Percentiles rank a stretch among this genome's conserved stretches.
Evolutionary conservation across 805 yeast species (phyloP).

Genomic region (Nakazawaea populi): DNA sequence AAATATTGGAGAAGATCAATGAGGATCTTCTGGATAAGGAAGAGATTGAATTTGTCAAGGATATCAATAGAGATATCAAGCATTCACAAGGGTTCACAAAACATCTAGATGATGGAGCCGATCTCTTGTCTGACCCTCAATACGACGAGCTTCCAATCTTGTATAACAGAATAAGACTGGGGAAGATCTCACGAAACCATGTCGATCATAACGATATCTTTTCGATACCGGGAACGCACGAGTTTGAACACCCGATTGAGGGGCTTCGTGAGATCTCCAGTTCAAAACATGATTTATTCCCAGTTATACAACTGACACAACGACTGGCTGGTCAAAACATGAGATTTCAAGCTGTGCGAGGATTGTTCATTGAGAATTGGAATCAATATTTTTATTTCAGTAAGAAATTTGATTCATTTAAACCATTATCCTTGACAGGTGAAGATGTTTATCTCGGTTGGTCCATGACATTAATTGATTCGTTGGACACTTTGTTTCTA

Average conservation of each 20-base stretch:
- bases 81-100: constrained; percentile 4
- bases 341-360: background rate
- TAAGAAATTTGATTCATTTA: constrained; percentile 6
- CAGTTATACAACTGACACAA: background rate
- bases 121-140: background rate
- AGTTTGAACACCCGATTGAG: constrained; percentile 1
- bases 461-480: constrained; percentile 72
- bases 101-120: background rate
- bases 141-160: background rate
- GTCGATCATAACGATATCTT: background rate
- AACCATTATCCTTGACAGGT: constrained; percentile 6
- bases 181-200: background rate
- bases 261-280: background rate
- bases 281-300: background rate
- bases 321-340: background rate
- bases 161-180: constrained; percentile 3
- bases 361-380: constrained; percentile 9
- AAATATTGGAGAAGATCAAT: background rate
- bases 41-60: background rate
- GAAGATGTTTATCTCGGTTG: constrained; percentile 7
- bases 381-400: constrained; percentile 8
- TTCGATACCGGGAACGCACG: background rate
- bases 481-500: constrained; percentile 72
- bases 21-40: background rate
- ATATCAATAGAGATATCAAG: background rate